Evolutionary conservation across 108 stramenopile genomes (phyloP).

Genomic region (Cyclotella kingstonii): DNA sequence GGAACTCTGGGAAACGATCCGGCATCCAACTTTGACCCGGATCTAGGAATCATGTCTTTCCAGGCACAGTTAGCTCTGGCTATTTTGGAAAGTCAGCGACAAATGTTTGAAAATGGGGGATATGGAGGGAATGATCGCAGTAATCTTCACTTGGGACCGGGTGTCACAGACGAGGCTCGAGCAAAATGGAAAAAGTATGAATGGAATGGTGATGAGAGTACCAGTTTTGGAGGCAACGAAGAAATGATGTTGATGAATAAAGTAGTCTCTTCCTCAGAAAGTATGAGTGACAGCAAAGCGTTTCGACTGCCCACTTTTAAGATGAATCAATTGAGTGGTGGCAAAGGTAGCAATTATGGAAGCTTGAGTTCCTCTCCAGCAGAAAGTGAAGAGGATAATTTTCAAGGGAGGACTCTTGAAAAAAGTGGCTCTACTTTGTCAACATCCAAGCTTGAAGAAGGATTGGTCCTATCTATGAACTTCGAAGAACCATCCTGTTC

Average conservation of each 20-base stretch:
- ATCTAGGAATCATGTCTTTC: constrained; percentile 74
- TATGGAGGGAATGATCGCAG: constrained; percentile 66
- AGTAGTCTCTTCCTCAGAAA: background rate
- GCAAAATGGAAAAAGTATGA: constrained; percentile 67
- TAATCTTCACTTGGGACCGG: constrained; percentile 32
- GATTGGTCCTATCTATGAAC: constrained; percentile 11
- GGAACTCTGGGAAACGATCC: constrained; percentile 27
- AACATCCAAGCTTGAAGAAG: constrained; percentile 37
- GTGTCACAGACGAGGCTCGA: constrained; percentile 74
- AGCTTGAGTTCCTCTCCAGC: constrained; percentile 17
- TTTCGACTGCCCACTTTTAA: background rate
- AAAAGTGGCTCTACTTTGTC: background rate
- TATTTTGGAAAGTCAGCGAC: constrained; percentile 82
- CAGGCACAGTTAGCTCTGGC: constrained; percentile 90
- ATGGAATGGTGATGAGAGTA: constrained; percentile 46
- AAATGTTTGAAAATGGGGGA: constrained; percentile 84
- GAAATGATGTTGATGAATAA: background rate
- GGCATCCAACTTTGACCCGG: constrained; percentile 45
- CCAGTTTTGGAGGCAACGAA: constrained; percentile 3
- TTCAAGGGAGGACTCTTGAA: background rate
- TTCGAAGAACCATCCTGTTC: constrained; percentile 66
- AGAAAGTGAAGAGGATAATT: background rate
- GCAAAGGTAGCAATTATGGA: constrained; percentile 30
- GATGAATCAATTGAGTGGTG: background rate
- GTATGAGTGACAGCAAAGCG: background rate